These are phyloP conservation scores for Chaetomium tenue DNA, from an alignment of 495 filamentous ascomycete genomes.

Conservation along the genomic window DNA sequence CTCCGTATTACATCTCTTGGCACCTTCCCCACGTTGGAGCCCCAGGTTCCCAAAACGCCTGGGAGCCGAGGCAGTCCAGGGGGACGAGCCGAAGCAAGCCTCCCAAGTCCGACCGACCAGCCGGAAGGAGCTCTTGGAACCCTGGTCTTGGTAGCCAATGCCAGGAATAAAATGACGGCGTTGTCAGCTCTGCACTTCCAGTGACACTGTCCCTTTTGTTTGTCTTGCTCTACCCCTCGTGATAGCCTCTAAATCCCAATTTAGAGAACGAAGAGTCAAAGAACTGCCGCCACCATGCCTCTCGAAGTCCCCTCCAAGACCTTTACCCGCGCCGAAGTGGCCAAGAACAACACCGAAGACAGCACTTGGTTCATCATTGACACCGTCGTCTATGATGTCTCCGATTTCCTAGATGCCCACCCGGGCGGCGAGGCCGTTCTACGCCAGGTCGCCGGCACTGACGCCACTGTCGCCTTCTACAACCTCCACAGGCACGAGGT, in stretches of 20 bases:
- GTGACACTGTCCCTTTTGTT: conserved; percentile 7
- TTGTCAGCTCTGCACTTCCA: conserved; percentile 6
- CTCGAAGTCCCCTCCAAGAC: conserved; percentile 43
- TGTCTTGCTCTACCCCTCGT: background rate
- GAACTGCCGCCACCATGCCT: conserved; percentile 19
- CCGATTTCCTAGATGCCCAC: conserved; percentile 88
- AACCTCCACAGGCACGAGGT: conserved; percentile 93
- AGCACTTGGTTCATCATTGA: conserved; percentile 81
- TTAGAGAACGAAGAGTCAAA: background rate
- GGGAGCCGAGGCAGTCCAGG: conserved; percentile 26
- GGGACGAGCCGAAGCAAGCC: conserved; percentile 20
- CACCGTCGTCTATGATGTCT: conserved; percentile 87
- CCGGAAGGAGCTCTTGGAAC: conserved; percentile 2
- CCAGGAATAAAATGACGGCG: conserved; percentile 12
- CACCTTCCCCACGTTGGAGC: conserved; percentile 23
- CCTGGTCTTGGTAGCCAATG: conserved; percentile 18
- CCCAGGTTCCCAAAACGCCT: conserved; percentile 20
- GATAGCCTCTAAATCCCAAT: background rate
- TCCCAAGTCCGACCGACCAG: conserved; percentile 10
- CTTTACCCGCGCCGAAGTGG: conserved; percentile 73
- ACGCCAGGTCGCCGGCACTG: conserved; percentile 77
- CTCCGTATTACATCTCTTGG: conserved; percentile 19
- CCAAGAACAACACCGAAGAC: conserved; percentile 79
- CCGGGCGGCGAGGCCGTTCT: conserved; percentile 83
- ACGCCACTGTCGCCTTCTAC: conserved; percentile 87